A percentile compares a stretch with the other conserved stretches of the same genome.
These are phyloP conservation scores for Phaseolus coccineus DNA, from an alignment of 331 rosid genomes.

Conservation along the genomic window DNA sequence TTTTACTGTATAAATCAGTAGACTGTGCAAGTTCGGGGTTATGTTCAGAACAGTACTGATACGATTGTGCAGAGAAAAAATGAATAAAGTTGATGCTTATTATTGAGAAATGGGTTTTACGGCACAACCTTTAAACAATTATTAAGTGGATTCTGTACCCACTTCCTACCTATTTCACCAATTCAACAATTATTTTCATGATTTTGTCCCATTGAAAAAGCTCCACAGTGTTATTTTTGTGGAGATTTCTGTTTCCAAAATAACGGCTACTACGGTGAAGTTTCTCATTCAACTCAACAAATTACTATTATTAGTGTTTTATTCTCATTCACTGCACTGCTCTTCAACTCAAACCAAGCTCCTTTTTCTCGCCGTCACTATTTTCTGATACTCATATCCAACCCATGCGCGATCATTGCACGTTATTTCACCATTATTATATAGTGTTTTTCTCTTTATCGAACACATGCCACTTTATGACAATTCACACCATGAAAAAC, in stretches of 20 bases:
- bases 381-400: background rate
- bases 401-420: background rate
- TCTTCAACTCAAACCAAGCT: background rate
- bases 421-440: too few species aligned
- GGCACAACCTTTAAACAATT: background rate
- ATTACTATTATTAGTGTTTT: background rate
- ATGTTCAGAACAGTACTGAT: background rate
- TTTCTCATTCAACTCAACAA: background rate
- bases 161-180: background rate
- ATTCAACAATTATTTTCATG: background rate
- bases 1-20: background rate
- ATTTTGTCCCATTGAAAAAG: constrained; percentile 35
- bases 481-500: too few species aligned
- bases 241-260: background rate
- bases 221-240: too few species aligned
- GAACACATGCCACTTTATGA: too few species aligned
- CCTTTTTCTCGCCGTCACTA: background rate
- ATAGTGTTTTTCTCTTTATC: too few species aligned
- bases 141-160: background rate
- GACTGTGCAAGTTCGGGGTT: background rate
- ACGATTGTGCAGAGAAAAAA: background rate
- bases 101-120: background rate
- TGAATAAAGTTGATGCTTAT: background rate
- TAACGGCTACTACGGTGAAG: background rate
- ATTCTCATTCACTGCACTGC: background rate